phyloP scores from a whole-genome alignment of 768 basidiomycete genomes.

The Phylloporus sp. region DNA sequence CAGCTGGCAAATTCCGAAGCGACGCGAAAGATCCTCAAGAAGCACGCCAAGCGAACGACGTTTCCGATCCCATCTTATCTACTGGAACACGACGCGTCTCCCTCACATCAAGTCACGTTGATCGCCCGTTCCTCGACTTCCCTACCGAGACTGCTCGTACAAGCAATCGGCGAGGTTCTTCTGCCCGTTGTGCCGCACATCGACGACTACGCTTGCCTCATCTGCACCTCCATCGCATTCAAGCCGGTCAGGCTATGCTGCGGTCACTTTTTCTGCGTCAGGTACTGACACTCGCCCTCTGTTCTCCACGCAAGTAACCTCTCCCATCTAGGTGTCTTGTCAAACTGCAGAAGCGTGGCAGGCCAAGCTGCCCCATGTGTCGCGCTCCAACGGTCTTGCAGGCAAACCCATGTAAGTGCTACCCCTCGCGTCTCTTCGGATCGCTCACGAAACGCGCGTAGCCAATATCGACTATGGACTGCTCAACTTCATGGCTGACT shows the following conservation, averaged over 20 bases:
- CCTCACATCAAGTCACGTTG: conserved; percentile 30
- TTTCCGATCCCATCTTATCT: conserved; percentile 52
- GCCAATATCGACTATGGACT: conserved; percentile 78
- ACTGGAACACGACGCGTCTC: conserved; percentile 16
- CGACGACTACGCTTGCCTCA: conserved; percentile 83
- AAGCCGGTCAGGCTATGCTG: conserved; percentile 83
- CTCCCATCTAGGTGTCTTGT: conserved; percentile 55
- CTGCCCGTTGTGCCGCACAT: conserved; percentile 75
- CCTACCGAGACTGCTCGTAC: conserved; percentile 63
- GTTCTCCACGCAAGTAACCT: not conserved
- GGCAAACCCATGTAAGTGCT: conserved; percentile 66
- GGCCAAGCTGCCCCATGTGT: conserved; percentile 80
- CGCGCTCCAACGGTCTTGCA: conserved; percentile 68
- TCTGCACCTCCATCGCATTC: conserved; percentile 88
- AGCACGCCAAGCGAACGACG: conserved; percentile 86
- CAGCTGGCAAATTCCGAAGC: conserved; percentile 84
- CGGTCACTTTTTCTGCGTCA: conserved; percentile 72
- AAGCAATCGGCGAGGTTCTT: conserved; percentile 76
- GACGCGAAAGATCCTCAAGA: conserved; percentile 89
- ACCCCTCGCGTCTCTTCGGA: not conserved
- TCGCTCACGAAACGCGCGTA: conserved; percentile 24
- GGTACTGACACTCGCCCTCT: conserved; percentile 31
- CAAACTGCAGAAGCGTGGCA: conserved; percentile 83
- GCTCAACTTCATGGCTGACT: conserved; percentile 83
- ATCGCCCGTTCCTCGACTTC: conserved; percentile 31